A percentile compares a stretch with the other conserved stretches of the same genome.
phyloP scores from a whole-genome alignment of 129 eudicot species.

The Pulicaria dysenterica region DNA sequence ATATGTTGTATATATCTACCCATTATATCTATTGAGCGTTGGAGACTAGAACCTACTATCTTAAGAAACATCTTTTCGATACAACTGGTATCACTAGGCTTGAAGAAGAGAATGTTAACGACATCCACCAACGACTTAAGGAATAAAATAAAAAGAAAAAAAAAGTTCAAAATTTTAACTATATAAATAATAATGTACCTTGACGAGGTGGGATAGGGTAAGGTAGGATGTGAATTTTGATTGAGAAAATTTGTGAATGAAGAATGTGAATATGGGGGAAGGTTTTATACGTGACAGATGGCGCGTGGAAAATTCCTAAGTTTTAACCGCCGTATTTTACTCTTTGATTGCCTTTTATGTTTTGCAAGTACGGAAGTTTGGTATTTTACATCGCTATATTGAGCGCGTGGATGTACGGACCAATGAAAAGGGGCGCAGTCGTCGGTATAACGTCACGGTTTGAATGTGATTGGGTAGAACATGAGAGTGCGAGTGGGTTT shows the following conservation, averaged over 20 bases:
- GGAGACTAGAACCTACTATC: too few relatives aligned
- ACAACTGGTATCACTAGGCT: too few relatives aligned
- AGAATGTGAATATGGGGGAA: background rate
- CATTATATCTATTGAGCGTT: too few relatives aligned
- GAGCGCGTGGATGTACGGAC: constrained; percentile 23
- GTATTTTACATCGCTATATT: background rate
- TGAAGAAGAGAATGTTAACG: too few relatives aligned
- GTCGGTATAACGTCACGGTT: constrained; percentile 22
- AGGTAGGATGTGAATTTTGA: too few relatives aligned
- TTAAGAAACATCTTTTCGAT: too few relatives aligned
- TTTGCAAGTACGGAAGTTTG: background rate
- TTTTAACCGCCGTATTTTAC: constrained; percentile 35
- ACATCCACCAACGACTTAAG: too few relatives aligned
- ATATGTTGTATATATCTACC: too few relatives aligned
- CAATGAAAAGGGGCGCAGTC: constrained; percentile 4
- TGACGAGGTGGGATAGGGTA: too few relatives aligned
- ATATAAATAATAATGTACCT: background rate
- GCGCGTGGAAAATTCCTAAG: constrained; percentile 21
- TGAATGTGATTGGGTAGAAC: constrained; percentile 22
- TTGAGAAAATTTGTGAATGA: background rate
- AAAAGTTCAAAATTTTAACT: background rate
- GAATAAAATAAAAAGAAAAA: too few relatives aligned
- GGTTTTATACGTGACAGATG: constrained; percentile 21
- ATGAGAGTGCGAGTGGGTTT: constrained; percentile 5
- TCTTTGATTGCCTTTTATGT: constrained; percentile 5